Evolutionary conservation across 2,329 filamentous ascomycete genomes (phyloP).

Genomic region (Penicillium sp.): DNA sequence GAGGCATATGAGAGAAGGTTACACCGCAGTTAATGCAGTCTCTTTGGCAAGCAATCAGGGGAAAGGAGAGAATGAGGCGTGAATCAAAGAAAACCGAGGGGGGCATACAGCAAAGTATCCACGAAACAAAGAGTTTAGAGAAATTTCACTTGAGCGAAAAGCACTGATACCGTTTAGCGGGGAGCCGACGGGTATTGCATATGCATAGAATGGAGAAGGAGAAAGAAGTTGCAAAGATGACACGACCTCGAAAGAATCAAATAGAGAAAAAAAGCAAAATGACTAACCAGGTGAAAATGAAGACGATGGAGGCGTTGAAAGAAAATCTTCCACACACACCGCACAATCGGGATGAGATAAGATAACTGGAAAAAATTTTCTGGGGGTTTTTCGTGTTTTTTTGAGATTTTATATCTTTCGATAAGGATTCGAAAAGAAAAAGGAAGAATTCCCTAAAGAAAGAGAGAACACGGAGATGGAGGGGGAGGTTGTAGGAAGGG

Average conservation of each 20-base stretch:
- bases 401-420: conserved; percentile 35
- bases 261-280: conserved; percentile 11
- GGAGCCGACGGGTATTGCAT: not conserved
- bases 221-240: not conserved
- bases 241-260: not conserved
- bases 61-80: conserved; percentile 6
- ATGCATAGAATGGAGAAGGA: not conserved
- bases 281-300: conserved; percentile 22
- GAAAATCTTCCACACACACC: conserved; percentile 33
- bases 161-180: conserved; percentile 8
- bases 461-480: conserved; percentile 22
- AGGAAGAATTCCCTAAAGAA: conserved; percentile 29
- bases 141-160: conserved; percentile 14
- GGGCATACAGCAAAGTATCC: conserved; percentile 13
- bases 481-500: conserved; percentile 23
- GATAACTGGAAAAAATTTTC: conserved; percentile 29
- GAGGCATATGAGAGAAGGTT: conserved; percentile 10
- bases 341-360: conserved; percentile 34
- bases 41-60: conserved; percentile 9
- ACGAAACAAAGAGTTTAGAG: conserved; percentile 19
- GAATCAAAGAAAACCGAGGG: conserved; percentile 9
- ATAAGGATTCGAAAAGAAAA: conserved; percentile 33
- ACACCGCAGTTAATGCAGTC: conserved; percentile 17
- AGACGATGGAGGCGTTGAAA: conserved; percentile 28
- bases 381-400: conserved; percentile 44